Base-by-base conservation (phyloP, 192 early-diverging fungal species). In the Podila horticola region DNA sequence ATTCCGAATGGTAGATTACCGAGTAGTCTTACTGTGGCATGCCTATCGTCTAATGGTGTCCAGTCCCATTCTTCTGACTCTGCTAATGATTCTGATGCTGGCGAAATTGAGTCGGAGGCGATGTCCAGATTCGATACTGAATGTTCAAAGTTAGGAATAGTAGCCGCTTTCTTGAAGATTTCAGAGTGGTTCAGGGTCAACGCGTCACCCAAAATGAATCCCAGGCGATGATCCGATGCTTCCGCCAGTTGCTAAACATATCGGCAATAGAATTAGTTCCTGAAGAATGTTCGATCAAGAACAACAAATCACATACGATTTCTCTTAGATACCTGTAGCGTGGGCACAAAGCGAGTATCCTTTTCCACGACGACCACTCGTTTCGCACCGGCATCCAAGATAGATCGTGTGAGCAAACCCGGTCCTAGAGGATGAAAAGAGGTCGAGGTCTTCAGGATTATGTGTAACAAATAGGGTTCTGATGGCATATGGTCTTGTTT, bases 1-100 rank as follows among this genome's bases (percentile, higher is more conserved):
- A 95, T 83, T 66, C 90, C 91, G 71, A 95, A 95, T 8, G 94
- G 94, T 33, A 95, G 65, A 66, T 95, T 95, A 26, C 94, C 94
- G n/a, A 95, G 67, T 41, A 95, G 66, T 55, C 93, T 91, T 30
- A 92, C 83, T 1, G 71, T 73, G 20, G 61, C 22, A 29, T 62
- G 74, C 51, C 5, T 66, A 19, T 20, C 51, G 38, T 71, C 69
- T 34, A 71, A 49, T 13, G 64, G 58, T 36, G 15, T 29, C 59
- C 70, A 22, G 17, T 55, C 5, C 6, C 8, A 17, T 29, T 3
- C 5, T 58, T n/a, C 4, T 65, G 33, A 12, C 63, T 36, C 17
- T 30, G 62, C 2, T 36, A 58, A 28, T 28, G 45, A 15, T 17
- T 45, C 33, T 62, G 30, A 36, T 30, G 31, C 4, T 24, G 24